Base-by-base conservation (phyloP, 129 eudicot species). In the Artemisia tridentata region DNA sequence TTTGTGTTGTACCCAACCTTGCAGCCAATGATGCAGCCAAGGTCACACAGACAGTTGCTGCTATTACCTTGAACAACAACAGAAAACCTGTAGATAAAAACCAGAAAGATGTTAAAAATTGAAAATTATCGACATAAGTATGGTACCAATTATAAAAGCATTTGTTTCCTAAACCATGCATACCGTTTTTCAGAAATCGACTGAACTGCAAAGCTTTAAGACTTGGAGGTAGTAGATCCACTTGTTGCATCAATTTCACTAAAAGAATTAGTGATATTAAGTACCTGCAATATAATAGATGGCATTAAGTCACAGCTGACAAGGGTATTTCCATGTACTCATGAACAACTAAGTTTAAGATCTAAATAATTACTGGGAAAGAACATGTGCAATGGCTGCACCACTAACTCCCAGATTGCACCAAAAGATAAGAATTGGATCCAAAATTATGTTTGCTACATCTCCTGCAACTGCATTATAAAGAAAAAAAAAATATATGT, bases 321-420 rank as follows among this genome's bases (percentile, higher is more conserved):
- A 49, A 25, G 7, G 56, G 17, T 13, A 12, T 60, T 60, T 60
- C 10, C 2, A 27, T 1, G 9, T 38, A 38, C 45, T 38, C 45
- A 38, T 38, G 10, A 38, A 38, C 8, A 9, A 27, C 3, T 43
- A 12, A 14, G 11, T 4, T 14, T 71, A 18, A 56, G 20, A 3
- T 68, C 11, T 1, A 48, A 47, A 47, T 56, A 62, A 16, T 78
- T 81, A 90, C 97, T 90, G 97, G 68, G 97, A 90, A 38, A 92
- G 79, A 71, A 92, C 98, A 78, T 92, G 98, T 48, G 96, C 91
- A 75, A 92, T 92, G 78, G 96, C 98, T 27, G 98, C 98, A 45
- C 98, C 98, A 55, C 89, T 77, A 11, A 92, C 98, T 65, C 98
- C 98, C 76, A 82, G 9, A 34, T 65, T 80, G 65, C 83, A 89